Conservation (phyloP, 495 filamentous ascomycete species). For the Jackrogersella multiformis region DNA sequence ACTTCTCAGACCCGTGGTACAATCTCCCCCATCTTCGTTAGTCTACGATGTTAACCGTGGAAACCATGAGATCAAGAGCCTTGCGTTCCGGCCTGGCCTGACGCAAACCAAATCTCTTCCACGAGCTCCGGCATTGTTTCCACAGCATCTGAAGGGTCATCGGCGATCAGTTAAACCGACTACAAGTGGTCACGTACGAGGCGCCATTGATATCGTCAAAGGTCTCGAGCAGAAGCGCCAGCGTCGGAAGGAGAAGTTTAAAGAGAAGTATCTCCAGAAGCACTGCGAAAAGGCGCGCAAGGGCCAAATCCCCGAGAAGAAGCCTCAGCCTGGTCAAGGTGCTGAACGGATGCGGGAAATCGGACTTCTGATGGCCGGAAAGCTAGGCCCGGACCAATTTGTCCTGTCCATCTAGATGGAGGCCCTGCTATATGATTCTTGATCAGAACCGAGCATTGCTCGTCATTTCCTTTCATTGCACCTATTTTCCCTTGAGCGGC, state of each 20-base stretch:
- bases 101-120: constrained; percentile 83
- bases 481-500: constrained; percentile 32
- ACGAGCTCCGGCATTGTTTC: constrained; percentile 75
- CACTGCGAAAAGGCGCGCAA: constrained; percentile 68
- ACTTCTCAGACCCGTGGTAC: constrained; percentile 53
- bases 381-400: constrained; percentile 76
- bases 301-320: constrained; percentile 56
- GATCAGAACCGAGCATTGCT: constrained; percentile 5
- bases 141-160: constrained; percentile 55
- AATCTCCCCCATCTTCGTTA: constrained; percentile 60
- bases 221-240: constrained; percentile 94
- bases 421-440: constrained; percentile 23
- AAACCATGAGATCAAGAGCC: constrained; percentile 61
- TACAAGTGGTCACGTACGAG: constrained; percentile 67
- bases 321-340: constrained; percentile 80
- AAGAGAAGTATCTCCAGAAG: constrained; percentile 69
- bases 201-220: constrained; percentile 96
- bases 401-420: constrained; percentile 77
- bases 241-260: constrained; percentile 86
- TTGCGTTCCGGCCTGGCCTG: constrained; percentile 69
- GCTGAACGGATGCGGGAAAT: constrained; percentile 94
- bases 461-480: constrained; percentile 35
- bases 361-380: constrained; percentile 85
- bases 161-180: constrained; percentile 47
- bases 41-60: constrained; percentile 44